Evolutionary conservation across 208 protist species (phyloP).

Genomic region (Vickermania spadyakhi): DNA sequence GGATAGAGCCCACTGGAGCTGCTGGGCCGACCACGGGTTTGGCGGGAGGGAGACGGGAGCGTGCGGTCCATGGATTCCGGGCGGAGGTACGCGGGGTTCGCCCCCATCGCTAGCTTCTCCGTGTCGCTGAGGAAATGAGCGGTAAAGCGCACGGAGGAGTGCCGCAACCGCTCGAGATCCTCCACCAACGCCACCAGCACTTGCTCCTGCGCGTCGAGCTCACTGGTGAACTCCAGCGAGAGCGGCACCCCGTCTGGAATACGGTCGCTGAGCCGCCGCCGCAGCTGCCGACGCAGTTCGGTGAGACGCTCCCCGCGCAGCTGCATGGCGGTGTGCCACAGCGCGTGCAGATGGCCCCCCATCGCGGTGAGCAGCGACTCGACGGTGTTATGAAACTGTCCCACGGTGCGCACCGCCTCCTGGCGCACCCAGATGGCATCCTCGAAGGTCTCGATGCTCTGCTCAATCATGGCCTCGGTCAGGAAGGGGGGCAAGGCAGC

Average conservation of each 20-base stretch:
- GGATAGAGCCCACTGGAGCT: no score
- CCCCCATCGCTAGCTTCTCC: constrained; percentile 71
- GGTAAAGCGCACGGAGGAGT: constrained; percentile 63
- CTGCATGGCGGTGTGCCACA: constrained; percentile 66
- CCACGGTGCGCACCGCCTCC: constrained; percentile 61
- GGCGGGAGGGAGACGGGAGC: no score
- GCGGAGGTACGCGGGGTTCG: constrained; percentile 52
- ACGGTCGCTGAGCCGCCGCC: constrained; percentile 15
- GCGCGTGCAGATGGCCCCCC: constrained; percentile 34
- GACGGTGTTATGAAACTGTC: constrained; percentile 79
- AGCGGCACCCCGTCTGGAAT: constrained; percentile 55
- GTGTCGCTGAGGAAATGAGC: constrained; percentile 60
- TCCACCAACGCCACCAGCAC: constrained; percentile 30
- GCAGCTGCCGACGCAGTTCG: constrained; percentile 13
- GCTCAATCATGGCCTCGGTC: constrained; percentile 53
- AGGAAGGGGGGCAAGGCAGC: constrained; percentile 19
- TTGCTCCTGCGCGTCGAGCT: constrained; percentile 29
- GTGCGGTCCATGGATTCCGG: constrained; percentile 36
- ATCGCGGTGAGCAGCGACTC: constrained; percentile 45
- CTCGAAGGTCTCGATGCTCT: constrained; percentile 66
- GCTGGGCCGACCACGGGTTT: no score
- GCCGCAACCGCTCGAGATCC: constrained; percentile 36
- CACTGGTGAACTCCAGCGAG: constrained; percentile 6
- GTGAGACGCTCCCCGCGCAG: constrained; percentile 35
- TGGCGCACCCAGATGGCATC: constrained; percentile 59